Percentiles rank a stretch among this genome's conserved stretches.
These are phyloP conservation scores for Phlyctochytrium planicorne DNA, from an alignment of 192 early-diverging fungal genomes.

Conservation along the genomic window DNA sequence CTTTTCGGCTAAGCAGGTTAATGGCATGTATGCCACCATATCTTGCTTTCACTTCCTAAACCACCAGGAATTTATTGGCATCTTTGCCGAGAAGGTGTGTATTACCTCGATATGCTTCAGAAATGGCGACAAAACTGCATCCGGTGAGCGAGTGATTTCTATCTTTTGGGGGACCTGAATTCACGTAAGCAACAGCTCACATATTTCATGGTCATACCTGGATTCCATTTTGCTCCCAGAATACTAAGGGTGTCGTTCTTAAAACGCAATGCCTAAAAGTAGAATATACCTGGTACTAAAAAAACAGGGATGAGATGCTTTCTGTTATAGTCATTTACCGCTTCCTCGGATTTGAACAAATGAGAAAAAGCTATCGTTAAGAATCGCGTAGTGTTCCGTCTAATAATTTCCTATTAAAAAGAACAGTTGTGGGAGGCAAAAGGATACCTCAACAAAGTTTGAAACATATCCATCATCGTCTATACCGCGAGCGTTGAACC, in stretches of 20 bases:
- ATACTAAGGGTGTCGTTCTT: conserved; percentile 86
- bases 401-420: conserved; percentile 16
- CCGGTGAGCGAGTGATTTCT: conserved; percentile 75
- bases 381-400: conserved; percentile 57
- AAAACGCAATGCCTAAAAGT: conserved; percentile 66
- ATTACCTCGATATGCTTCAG: conserved; percentile 53
- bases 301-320: background rate
- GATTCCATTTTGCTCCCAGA: conserved; percentile 94
- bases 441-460: conserved; percentile 86
- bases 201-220: conserved; percentile 59
- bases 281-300: conserved; percentile 1
- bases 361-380: conserved; percentile 42
- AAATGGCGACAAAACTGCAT: conserved; percentile 82
- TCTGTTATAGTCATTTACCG: conserved; percentile 47
- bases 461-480: conserved; percentile 96
- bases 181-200: background rate
- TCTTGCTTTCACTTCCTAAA: conserved; percentile 55
- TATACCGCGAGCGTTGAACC: conserved; percentile 92
- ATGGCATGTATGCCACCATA: conserved; percentile 77
- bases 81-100: too few species aligned
- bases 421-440: conserved; percentile 12
- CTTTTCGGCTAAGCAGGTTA: conserved; percentile 74
- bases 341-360: conserved; percentile 87
- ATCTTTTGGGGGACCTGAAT: conserved; percentile 69
- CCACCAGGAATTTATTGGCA: too few species aligned